Conservation (phyloP, 2,329 filamentous ascomycete species). For the Torrubiella hemipterigena region DNA sequence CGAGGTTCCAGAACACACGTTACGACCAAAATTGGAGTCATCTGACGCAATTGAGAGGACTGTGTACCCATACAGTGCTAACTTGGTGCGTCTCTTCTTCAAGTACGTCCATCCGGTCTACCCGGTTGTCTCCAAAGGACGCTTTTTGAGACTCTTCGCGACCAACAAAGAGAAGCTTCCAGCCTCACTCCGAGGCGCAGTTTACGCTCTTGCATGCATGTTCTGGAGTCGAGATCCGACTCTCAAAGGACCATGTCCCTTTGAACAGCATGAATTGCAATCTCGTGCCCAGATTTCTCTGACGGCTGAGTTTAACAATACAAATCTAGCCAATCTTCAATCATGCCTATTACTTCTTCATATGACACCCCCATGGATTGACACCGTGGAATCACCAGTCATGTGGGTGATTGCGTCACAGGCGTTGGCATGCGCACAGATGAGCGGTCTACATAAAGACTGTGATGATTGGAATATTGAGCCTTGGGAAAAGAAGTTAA, state of each 20-base stretch:
- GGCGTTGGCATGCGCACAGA: constrained; percentile 30
- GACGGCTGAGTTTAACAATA: constrained; percentile 32
- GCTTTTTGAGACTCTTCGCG: constrained; percentile 27
- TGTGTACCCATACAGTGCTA: constrained; percentile 25
- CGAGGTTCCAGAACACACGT: constrained; percentile 29
- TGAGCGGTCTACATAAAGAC: constrained; percentile 32
- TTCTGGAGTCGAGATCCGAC: constrained; percentile 26
- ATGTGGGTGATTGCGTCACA: constrained; percentile 31
- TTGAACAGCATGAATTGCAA: constrained; percentile 27
- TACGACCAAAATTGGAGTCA: constrained; percentile 21
- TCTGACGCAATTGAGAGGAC: constrained; percentile 29
- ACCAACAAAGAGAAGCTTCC: constrained; percentile 25
- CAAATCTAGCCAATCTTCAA: constrained; percentile 32
- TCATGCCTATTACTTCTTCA: constrained; percentile 32
- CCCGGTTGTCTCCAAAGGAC: constrained; percentile 29
- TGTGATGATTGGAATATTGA: constrained; percentile 27
- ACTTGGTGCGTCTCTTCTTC: constrained; percentile 31
- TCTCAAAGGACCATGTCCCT: constrained; percentile 17
- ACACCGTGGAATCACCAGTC: constrained; percentile 32
- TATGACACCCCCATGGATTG: constrained; percentile 29
- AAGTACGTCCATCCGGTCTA: constrained; percentile 30
- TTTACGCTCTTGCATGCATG: constrained; percentile 30
- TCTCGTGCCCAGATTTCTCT: constrained; percentile 29
- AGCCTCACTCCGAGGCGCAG: constrained; percentile 28
- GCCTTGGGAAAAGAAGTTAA: constrained; percentile 27